A percentile compares a stretch with the other conserved stretches of the same genome.
phyloP scores from a whole-genome alignment of 1,284 basidiomycete genomes.

The Tremellales sp. region DNA sequence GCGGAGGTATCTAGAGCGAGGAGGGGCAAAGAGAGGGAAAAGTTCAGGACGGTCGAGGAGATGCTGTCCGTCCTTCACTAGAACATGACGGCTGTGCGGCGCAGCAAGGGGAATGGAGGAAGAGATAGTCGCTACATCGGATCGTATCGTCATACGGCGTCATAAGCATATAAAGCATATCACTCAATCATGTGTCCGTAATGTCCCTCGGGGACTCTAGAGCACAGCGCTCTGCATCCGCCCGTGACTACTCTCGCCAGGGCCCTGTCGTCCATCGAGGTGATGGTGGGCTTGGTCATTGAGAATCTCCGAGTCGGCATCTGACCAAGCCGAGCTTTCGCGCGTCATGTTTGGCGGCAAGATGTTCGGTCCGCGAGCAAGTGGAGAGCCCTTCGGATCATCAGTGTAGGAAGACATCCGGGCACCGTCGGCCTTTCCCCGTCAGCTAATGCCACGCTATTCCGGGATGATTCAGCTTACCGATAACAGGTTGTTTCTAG shows the following conservation, averaged over 20 bases:
- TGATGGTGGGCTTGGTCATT: not conserved
- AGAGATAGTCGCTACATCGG: not conserved
- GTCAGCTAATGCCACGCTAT: not conserved
- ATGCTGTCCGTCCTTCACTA: slow-evolving; percentile 51
- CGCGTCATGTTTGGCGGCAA: slow-evolving; percentile 37
- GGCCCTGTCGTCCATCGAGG: not conserved
- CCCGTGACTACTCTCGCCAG: not conserved
- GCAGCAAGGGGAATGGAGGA: not conserved
- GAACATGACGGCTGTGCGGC: not conserved
- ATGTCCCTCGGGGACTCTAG: no score
- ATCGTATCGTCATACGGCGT: not conserved
- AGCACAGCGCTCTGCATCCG: not conserved
- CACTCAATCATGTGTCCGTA: no score
- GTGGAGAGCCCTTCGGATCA: no score
- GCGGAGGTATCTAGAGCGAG: slow-evolving; percentile 24
- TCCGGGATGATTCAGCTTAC: not conserved
- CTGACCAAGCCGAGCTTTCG: slow-evolving; percentile 16
- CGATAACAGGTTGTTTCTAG: slow-evolving; percentile 41
- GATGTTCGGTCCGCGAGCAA: no score
- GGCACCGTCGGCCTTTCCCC: no score
- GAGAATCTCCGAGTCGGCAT: slow-evolving; percentile 12
- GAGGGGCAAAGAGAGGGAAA: slow-evolving; percentile 37
- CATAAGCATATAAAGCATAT: no score
- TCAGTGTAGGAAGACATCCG: no score
- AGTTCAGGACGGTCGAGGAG: slow-evolving; percentile 55